phyloP scores from a whole-genome alignment of 768 basidiomycete species.

The Phaeotremella skinneri region DNA sequence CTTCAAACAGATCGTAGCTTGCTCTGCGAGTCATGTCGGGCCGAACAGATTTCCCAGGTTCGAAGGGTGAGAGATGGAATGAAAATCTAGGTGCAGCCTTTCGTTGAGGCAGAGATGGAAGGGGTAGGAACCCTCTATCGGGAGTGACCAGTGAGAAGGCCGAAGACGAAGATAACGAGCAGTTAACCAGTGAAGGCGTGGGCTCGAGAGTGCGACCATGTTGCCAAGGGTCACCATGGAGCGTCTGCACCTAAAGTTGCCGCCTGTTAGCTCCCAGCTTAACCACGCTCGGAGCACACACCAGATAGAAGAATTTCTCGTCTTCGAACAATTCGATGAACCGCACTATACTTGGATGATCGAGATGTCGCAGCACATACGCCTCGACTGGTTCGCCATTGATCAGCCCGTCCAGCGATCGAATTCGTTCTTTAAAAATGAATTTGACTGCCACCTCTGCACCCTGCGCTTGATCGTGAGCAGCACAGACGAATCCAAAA shows the following conservation, averaged over 20 bases:
- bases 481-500: conserved; percentile 93
- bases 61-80: conserved; percentile 11
- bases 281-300: conserved; percentile 52
- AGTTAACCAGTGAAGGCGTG: conserved; percentile 1
- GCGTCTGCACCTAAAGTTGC: conserved; percentile 76
- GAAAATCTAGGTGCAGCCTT: not conserved
- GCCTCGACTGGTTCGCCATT: conserved; percentile 67
- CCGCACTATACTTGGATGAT: conserved; percentile 76
- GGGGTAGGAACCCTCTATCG: not conserved
- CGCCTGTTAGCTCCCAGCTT: conserved; percentile 5
- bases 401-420: conserved; percentile 41
- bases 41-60: conserved; percentile 23
- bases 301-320: conserved; percentile 77
- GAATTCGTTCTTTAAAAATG: conserved; percentile 73
- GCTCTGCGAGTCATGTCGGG: conserved; percentile 62
- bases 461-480: conserved; percentile 54
- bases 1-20: conserved; percentile 91
- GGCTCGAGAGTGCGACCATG: conserved; percentile 19
- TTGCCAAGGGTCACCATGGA: conserved; percentile 87
- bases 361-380: conserved; percentile 66
- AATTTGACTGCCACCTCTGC: conserved; percentile 91
- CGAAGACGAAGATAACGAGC: conserved; percentile 13
- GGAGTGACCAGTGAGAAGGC: not conserved
- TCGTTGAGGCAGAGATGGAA: conserved; percentile 14
- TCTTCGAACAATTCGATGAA: conserved; percentile 86